These are phyloP conservation scores for Globisporangium abappressorium DNA, from an alignment of 352 stramenopile genomes.

Conservation along the genomic window DNA sequence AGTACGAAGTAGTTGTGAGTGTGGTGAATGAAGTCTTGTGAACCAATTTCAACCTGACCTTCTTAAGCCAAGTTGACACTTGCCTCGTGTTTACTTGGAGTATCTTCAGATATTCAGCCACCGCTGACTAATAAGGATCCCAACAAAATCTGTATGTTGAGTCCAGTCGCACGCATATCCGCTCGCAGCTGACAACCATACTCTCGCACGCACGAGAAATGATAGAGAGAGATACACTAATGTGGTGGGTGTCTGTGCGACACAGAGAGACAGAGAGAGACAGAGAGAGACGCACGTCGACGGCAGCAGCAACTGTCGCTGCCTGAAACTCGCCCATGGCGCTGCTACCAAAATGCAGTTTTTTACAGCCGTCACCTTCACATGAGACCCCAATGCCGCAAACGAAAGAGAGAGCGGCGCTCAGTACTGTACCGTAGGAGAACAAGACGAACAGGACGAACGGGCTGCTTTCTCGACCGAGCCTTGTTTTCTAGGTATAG, in stretches of 20 bases:
- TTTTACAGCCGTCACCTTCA: background rate
- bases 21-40: too few relatives aligned
- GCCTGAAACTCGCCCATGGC: background rate
- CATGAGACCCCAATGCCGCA: background rate
- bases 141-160: too few relatives aligned
- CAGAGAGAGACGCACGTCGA: background rate
- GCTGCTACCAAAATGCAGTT: background rate
- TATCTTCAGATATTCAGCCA: background rate
- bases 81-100: background rate
- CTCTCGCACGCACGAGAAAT: background rate
- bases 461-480: too few relatives aligned
- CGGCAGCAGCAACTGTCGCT: background rate
- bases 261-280: background rate
- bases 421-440: background rate
- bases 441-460: background rate
- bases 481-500: too few relatives aligned
- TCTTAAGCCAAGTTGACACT: background rate
- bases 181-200: background rate
- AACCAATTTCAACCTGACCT: too few relatives aligned
- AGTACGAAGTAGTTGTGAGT: too few relatives aligned
- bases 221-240: background rate
- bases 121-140: background rate
- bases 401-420: background rate
- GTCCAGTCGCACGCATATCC: background rate
- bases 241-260: background rate